Evolutionary conservation across 139 green algal species (phyloP).

Genomic region (Pleodorina starrii): DNA sequence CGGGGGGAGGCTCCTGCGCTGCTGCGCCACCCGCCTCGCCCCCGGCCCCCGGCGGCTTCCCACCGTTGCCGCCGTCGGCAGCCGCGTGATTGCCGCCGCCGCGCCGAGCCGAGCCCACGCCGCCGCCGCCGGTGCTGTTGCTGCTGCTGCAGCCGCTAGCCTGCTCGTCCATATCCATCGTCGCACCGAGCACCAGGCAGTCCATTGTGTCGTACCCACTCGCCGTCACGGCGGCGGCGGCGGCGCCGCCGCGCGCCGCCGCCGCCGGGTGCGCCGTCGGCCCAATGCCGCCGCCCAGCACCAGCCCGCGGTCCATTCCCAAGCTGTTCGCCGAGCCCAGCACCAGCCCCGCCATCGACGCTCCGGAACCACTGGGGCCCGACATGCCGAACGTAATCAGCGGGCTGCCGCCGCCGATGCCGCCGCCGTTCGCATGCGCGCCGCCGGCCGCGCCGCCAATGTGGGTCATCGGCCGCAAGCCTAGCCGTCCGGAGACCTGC

Average conservation of each 20-base stretch:
- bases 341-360: neutral
- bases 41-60: neutral
- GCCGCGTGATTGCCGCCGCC: neutral
- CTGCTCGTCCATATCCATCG: neutral
- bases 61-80: neutral
- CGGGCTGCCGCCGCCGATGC: neutral
- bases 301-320: neutral
- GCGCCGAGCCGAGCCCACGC: neutral
- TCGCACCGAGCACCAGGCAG: slow-evolving; percentile 35
- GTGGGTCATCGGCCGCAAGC: neutral
- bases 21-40: neutral
- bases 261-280: neutral
- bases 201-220: slow-evolving; percentile 18
- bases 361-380: slow-evolving; percentile 7
- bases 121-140: neutral
- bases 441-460: neutral
- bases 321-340: slow-evolving; percentile 7
- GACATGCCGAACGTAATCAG: neutral
- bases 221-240: neutral
- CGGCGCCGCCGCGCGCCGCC: neutral
- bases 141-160: neutral
- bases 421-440: neutral
- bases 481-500: slow-evolving; percentile 33
- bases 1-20: neutral
- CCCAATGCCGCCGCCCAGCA: neutral